Evolutionary conservation across 768 basidiomycete genomes (phyloP), one percentile per base, ranked within the genome.

Genomic region (Botryobasidium botryosum): DNA sequence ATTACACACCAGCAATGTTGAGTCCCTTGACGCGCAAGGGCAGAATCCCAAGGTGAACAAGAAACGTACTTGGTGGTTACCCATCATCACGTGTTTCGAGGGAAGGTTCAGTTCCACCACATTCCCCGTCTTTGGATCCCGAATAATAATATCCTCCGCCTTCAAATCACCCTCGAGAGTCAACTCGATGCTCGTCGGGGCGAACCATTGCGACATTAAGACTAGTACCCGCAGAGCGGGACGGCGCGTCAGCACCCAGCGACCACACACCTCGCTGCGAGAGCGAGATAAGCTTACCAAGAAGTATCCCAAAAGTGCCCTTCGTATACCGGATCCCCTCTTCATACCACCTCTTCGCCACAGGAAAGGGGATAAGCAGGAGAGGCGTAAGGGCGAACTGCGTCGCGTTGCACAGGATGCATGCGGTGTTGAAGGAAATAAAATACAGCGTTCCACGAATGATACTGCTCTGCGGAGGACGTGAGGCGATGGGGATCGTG

Each of bases 61-160:
- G 43, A 45, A 17, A 46, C 66, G 37, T 48, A 87, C 86, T 67
- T 91, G 92, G 58, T 99, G 92, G 58, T 99, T 99, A 12, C 85
- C 75, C 53, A 90, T 84, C 50, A 88, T 62, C 21, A 97, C 78
- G 27, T 78, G 71, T 58, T 86, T 79, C 51, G 71, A 71, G 1
- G 88, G 86, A 15, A 94, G 60, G 45, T 75, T 70, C 43, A 96
- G 62, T 6, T 66, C 68, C 2, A 69, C 57, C 26, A 80, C 68
- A 28, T 64, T 62, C 6, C 86, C 85, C 2, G 61, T 56, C 21
- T 29, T 5, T 10, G 56, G 53, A 53, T 84, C 70, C 44, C 68
- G 72, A 31, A 72, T 59, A 12, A 79, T 69, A 17, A 83, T 61
- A 6, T 58, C 55, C 23, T 72, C 67, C 20, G 82, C 65, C 47